phyloP scores from a whole-genome alignment of 148 eudicot species.

The Diospyros kaki region DNA sequence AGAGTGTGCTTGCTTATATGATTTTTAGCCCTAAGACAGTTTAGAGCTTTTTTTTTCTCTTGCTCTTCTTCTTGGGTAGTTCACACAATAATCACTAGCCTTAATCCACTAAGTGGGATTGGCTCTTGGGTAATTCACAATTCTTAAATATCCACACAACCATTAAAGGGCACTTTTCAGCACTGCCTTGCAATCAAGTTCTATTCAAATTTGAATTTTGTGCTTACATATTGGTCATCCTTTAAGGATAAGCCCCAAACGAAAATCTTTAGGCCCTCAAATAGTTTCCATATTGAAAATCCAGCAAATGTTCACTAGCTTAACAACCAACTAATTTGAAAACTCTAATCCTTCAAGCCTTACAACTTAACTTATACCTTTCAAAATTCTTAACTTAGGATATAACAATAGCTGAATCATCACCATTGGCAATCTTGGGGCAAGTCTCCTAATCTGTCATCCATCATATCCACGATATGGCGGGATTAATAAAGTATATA shows the following conservation, averaged over 20 bases:
- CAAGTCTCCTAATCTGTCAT: too few relatives aligned
- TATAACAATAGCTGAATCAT: too few relatives aligned
- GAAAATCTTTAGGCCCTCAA: not conserved
- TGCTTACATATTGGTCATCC: not conserved
- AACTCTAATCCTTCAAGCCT: too few relatives aligned
- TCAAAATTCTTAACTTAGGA: too few relatives aligned
- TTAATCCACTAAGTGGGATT: too few relatives aligned
- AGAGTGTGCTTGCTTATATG: too few relatives aligned
- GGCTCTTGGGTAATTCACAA: too few relatives aligned
- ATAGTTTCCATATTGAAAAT: not conserved
- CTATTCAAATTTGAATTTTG: not conserved
- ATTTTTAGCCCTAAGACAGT: too few relatives aligned
- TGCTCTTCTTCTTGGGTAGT: not conserved
- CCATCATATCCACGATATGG: too few relatives aligned
- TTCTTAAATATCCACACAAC: not conserved
- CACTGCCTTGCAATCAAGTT: not conserved
- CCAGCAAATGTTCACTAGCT: not conserved
- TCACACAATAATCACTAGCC: not conserved
- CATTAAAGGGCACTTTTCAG: not conserved
- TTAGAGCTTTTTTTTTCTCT: not conserved
- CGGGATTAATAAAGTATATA: too few relatives aligned
- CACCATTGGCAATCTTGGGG: too few relatives aligned
- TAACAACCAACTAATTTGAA: not conserved
- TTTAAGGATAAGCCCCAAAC: not conserved
- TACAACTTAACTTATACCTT: too few relatives aligned